These are phyloP conservation scores for Rubia occidens DNA, from an alignment of 305 asterid genomes.

Conservation along the genomic window DNA sequence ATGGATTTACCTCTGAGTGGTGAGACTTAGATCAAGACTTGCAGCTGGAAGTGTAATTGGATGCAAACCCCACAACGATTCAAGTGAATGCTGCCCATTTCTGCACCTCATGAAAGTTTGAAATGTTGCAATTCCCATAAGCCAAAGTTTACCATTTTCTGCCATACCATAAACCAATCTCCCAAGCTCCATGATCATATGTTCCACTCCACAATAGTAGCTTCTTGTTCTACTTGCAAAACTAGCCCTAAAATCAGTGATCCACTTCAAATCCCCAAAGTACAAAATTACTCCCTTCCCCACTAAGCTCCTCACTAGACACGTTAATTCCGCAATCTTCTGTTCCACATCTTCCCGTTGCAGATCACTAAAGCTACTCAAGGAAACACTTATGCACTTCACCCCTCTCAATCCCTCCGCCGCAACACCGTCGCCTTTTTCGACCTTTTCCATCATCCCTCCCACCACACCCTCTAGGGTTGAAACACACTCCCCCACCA, in stretches of 20 bases:
- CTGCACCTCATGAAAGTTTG: constrained; percentile 67
- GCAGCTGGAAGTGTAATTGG: constrained; percentile 66
- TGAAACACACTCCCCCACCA: constrained; percentile 57
- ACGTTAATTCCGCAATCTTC: constrained; percentile 49
- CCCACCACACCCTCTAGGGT: constrained; percentile 38
- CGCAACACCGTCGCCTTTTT: constrained; percentile 30
- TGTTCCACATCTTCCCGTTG: constrained; percentile 54
- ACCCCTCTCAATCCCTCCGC: constrained; percentile 39
- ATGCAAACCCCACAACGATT: constrained; percentile 63
- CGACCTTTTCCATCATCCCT: constrained; percentile 49
- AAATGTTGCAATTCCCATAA: constrained; percentile 73
- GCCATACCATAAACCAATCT: constrained; percentile 48
- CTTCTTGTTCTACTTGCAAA: constrained; percentile 28
- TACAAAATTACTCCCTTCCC: constrained; percentile 70
- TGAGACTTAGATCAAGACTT: constrained; percentile 56
- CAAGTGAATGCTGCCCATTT: constrained; percentile 57
- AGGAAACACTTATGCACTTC: constrained; percentile 51
- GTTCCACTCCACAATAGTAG: constrained; percentile 68
- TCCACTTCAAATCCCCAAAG: constrained; percentile 81
- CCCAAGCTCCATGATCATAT: constrained; percentile 77
- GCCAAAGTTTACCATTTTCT: constrained; percentile 56
- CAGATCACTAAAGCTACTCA: constrained; percentile 40
- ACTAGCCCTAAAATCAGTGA: constrained; percentile 46
- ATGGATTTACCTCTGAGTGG: constrained; percentile 39
- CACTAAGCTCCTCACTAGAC: constrained; percentile 43